Conservation (phyloP, 768 basidiomycete species). For the Mycena kentingensis region DNA sequence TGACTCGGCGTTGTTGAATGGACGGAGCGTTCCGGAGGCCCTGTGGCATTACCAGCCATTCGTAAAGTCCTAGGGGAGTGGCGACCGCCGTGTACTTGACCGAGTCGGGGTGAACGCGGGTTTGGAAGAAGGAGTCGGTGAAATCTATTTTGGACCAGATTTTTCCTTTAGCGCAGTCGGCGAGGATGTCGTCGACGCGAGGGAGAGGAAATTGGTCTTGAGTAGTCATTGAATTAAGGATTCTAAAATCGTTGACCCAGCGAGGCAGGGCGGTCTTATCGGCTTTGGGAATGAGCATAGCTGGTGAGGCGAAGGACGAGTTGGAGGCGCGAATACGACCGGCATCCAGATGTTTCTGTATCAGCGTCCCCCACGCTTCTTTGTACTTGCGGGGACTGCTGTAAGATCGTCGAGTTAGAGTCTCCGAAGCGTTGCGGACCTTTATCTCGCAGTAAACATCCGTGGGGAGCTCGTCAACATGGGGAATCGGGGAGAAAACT, state of each 20-base stretch:
- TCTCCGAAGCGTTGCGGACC: slow-evolving; percentile 30
- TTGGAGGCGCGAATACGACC: too few relatives aligned
- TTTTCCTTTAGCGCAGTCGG: slow-evolving; percentile 35
- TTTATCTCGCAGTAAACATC: slow-evolving; percentile 26
- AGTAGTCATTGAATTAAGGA: too few relatives aligned
- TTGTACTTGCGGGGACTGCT: too few relatives aligned
- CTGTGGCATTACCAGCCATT: slow-evolving; percentile 31
- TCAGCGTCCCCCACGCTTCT: too few relatives aligned
- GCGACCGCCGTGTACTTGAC: slow-evolving; percentile 34
- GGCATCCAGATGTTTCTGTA: too few relatives aligned
- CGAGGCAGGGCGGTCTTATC: too few relatives aligned
- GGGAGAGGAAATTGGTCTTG: too few relatives aligned
- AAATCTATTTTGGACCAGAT: slow-evolving; percentile 38
- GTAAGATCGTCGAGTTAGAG: not conserved
- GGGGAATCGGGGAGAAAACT: slow-evolving; percentile 32
- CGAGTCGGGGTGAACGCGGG: slow-evolving; percentile 28
- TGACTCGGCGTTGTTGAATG: slow-evolving; percentile 31
- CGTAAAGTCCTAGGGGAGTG: slow-evolving; percentile 38
- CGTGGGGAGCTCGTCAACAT: slow-evolving; percentile 27
- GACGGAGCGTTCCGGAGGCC: slow-evolving; percentile 27
- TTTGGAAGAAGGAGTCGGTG: slow-evolving; percentile 43
- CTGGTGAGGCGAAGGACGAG: too few relatives aligned
- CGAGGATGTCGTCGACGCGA: slow-evolving; percentile 33
- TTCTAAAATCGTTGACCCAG: too few relatives aligned
- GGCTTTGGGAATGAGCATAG: too few relatives aligned